Conservation (phyloP, 192 early-diverging fungal species). For the Rhizophagus sp. region DNA sequence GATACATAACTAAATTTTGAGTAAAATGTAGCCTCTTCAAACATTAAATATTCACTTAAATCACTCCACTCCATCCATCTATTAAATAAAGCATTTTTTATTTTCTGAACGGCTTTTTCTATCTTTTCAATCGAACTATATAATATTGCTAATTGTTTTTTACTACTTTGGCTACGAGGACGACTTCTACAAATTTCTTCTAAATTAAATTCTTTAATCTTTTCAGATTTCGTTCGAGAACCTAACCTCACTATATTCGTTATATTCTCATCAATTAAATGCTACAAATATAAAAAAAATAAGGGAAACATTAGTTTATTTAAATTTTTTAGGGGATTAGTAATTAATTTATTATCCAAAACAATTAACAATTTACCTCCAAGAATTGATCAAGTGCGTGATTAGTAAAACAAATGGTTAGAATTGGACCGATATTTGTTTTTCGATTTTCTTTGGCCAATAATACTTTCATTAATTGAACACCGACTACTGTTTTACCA, state of each 20-base stretch:
- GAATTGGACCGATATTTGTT: conserved; percentile 43
- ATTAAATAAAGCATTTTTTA: conserved; percentile 26
- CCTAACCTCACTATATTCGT: conserved; percentile 51
- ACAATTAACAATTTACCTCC: too few species aligned
- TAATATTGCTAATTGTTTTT: too few species aligned
- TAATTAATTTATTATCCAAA: too few species aligned
- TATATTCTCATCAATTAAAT: too few species aligned
- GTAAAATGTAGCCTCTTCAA: conserved; percentile 4
- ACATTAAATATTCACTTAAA: conserved; percentile 12
- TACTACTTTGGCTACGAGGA: too few species aligned
- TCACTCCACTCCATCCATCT: conserved; percentile 24
- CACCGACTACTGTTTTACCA: conserved; percentile 54
- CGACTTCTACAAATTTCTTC: not conserved
- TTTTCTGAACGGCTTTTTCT: not conserved
- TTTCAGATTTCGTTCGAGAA: conserved; percentile 36
- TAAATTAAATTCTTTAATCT: conserved; percentile 31
- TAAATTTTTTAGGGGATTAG: too few species aligned
- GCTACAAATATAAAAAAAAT: too few species aligned
- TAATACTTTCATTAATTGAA: conserved; percentile 48
- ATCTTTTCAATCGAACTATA: not conserved
- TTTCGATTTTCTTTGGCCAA: conserved; percentile 31
- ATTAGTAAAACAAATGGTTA: conserved; percentile 54
- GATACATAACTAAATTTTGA: not conserved
- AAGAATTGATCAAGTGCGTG: too few species aligned
- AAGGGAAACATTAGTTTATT: not conserved